Conservation (phyloP, 2,329 filamentous ascomycete species). For the Xylaria sp. region DNA sequence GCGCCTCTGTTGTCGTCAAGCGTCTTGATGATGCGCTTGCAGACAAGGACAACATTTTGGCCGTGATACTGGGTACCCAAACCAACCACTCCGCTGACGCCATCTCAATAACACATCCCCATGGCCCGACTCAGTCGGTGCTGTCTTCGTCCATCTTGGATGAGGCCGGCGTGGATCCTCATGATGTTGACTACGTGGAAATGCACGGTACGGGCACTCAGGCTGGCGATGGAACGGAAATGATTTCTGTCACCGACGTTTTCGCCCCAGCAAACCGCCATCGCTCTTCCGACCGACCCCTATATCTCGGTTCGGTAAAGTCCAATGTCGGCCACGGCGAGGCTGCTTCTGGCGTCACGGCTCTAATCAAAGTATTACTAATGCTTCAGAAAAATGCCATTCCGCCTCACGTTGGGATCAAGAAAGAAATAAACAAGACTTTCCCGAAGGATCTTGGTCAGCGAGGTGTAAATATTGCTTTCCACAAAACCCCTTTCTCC, state of each 20-base stretch:
- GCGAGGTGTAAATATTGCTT: constrained; percentile 69
- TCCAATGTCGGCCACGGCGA: constrained; percentile 73
- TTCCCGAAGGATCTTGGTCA: constrained; percentile 67
- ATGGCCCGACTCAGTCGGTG: constrained; percentile 78
- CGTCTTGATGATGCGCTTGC: constrained; percentile 80
- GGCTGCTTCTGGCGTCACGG: constrained; percentile 70
- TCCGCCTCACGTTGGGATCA: constrained; percentile 75
- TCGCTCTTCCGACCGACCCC: constrained; percentile 60
- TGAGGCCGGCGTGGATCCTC: constrained; percentile 78
- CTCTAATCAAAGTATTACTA: constrained; percentile 71
- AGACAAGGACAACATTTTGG: constrained; percentile 82
- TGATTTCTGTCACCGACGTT: constrained; percentile 75
- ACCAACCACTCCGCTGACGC: constrained; percentile 87
- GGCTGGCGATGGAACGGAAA: constrained; percentile 84
- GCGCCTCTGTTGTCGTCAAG: constrained; percentile 81
- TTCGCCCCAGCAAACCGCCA: constrained; percentile 62
- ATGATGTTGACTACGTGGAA: constrained; percentile 84
- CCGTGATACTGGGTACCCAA: constrained; percentile 76
- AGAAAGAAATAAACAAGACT: constrained; percentile 68
- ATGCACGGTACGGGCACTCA: constrained; percentile 93
- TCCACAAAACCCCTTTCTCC: constrained; percentile 62
- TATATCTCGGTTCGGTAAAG: constrained; percentile 73
- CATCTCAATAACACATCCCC: constrained; percentile 85
- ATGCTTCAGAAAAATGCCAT: constrained; percentile 73
- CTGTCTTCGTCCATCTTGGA: constrained; percentile 77